Evolutionary conservation across 768 basidiomycete genomes (phyloP), one percentile per base, ranked within the genome.

Genomic region (Tricholoma matsutake): DNA sequence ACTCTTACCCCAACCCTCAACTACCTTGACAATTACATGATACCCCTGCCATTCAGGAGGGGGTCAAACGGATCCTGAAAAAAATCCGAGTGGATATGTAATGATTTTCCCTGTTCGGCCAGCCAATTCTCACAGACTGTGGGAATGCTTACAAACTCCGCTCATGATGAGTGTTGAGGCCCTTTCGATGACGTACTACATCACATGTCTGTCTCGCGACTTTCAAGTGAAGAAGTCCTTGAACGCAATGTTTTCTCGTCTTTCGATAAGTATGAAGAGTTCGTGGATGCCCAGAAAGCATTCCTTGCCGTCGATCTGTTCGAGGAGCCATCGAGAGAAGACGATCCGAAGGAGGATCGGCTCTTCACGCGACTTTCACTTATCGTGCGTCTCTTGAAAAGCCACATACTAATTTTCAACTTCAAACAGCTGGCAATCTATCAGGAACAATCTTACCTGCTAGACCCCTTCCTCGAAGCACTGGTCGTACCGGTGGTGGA

Each of bases 391-490:
- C 52, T 43, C 29, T 37, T 32, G 28, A 62, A 18, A 34, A 39
- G 51, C 54, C 7, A 20, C 10, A 28, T 45, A 49, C 39, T 43
- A 35, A 32, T 14, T 31, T n/a, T 45, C 3, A 55, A 35, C 25
- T 47, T n/a, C 31, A 47, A 31, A 25, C 61, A 98, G 96, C 82
- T 98, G 29, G 84, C 85, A 69, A 85, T 88, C 69, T 98, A 96
- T 69, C 95, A 96, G 71, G 96, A 98, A 63, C 93, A 96, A 65
- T 81, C 95, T 2, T 92, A 94, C 72, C 83, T 99, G 3, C 80
- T 98, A 11, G 97, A 99, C 72, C 95, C 96, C 37, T 88, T 83
- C 65, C 81, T 99, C 18, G 92, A 96, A 68, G 71, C 77, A 32
- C 84, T 99, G 58, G 83, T 97, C 9, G 73, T 79, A 1, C 95